Evolutionary conservation across 1,284 basidiomycete genomes (phyloP), one percentile per base, ranked within the genome.

Genomic region (Kalmanozyma brasiliensis): DNA sequence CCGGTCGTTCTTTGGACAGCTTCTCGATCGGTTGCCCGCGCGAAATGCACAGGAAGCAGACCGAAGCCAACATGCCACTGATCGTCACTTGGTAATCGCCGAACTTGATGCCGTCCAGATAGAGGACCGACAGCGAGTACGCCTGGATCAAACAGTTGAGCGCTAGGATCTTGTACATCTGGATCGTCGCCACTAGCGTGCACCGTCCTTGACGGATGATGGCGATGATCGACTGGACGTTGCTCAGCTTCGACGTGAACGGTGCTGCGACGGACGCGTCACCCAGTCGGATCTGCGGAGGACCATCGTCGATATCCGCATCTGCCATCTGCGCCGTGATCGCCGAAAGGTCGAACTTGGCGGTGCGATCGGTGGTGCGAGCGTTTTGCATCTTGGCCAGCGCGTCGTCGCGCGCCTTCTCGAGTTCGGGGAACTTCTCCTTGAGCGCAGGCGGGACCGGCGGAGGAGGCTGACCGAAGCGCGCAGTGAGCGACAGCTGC

Each of bases 141-240:
- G 80, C 80, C 59, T 74, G 73, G 46, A 80, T 81, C 10, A 82
- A 52, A 55, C 80, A 82, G 58, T 81, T 81, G 40, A 80, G 68
- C 41, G 80, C 80, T 7, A 82, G 64, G 36, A 81, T 82, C 72
- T 82, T 82, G 73, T 82, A 79, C 80, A 79, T 80, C 64, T 82
- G 80, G 38, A 79, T 77, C 36, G 77, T 79, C 7, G 80, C 76
- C 8, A 82, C 80, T 24, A 82, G 61, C 44, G 79, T 80, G 35
- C 74, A 80, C 11, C 80, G 48, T n/a, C 80, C 80, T 46, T 82
- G 80, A 10, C 79, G 68, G 45, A 82, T 77, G 43, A 82, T 80
- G 26, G 77, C 63, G 16, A 71, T 52, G 24, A 80, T 62, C 45
- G 73, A 52, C 23, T 53, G 56, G 14, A 82, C 78, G 34, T 77